Percentiles rank a stretch among this genome's conserved stretches.
These are phyloP conservation scores for Saururus chinensis DNA, from an alignment of 164 flowering plant genomes.

Conservation along the genomic window DNA sequence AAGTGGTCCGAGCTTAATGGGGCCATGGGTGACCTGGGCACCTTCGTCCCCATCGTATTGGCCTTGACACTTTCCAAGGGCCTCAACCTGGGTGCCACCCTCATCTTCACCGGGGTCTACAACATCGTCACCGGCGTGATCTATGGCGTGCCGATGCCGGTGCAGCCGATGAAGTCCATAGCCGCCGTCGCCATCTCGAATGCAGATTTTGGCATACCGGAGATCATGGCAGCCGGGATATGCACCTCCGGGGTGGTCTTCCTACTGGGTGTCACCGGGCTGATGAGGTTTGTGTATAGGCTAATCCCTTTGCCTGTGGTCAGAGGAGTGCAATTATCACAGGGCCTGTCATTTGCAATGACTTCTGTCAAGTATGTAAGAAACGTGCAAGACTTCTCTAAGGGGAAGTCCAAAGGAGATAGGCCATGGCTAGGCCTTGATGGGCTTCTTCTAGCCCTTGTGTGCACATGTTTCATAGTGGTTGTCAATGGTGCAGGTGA, in stretches of 20 bases:
- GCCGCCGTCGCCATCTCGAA: constrained; percentile 70
- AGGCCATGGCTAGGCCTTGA: constrained; percentile 77
- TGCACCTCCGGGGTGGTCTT: constrained; percentile 43
- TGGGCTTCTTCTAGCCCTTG: constrained; percentile 60
- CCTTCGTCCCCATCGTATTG: constrained; percentile 73
- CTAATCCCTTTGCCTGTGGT: constrained; percentile 72
- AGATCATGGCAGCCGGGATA: constrained; percentile 84
- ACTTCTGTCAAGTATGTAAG: constrained; percentile 63
- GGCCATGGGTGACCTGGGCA: constrained; percentile 88
- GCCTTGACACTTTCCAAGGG: constrained; percentile 60
- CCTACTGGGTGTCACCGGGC: constrained; percentile 55
- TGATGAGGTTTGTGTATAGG: constrained; percentile 57
- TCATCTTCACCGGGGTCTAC: constrained; percentile 75
- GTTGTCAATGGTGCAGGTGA: constrained; percentile 62
- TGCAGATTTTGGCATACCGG: constrained; percentile 48
- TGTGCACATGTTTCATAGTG: constrained; percentile 55
- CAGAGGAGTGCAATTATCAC: constrained; percentile 86
- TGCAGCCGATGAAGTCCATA: constrained; percentile 93
- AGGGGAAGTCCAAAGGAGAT: constrained; percentile 38
- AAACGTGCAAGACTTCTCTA: constrained; percentile 46
- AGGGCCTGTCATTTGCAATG: constrained; percentile 76
- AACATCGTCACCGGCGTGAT: constrained; percentile 63
- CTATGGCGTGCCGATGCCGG: constrained; percentile 95
- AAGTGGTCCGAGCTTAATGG: constrained; percentile 78
- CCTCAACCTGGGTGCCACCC: constrained; percentile 63